These are phyloP conservation scores for Sphaerulina musiva DNA, from an alignment of 2,329 filamentous ascomycete species.

Conservation along the genomic window DNA sequence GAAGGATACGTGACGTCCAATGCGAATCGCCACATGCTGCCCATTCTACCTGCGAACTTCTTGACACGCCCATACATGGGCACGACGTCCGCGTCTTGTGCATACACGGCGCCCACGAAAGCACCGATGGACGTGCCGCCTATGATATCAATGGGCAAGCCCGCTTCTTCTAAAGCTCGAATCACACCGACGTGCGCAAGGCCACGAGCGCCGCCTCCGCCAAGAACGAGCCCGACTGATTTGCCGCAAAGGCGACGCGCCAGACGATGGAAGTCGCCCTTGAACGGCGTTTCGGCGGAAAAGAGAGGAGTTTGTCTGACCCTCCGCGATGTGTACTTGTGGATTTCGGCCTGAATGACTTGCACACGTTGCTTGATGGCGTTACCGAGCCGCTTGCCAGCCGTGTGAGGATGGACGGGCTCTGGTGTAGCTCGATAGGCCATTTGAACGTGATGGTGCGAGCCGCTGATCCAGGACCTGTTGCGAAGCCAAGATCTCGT, in stretches of 20 bases:
- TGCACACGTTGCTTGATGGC: constrained; percentile 89
- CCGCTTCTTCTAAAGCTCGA: constrained; percentile 87
- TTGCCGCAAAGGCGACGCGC: constrained; percentile 86
- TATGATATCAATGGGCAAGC: constrained; percentile 90
- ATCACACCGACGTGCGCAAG: constrained; percentile 93
- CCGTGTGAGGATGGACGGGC: constrained; percentile 67
- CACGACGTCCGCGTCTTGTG: constrained; percentile 90
- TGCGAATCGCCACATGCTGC: constrained; percentile 97
- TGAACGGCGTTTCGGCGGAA: constrained; percentile 84
- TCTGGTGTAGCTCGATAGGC: constrained; percentile 69
- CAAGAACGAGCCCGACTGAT: constrained; percentile 87
- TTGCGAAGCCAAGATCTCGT: constrained; percentile 83
- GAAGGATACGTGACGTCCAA: constrained; percentile 94
- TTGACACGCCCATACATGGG: constrained; percentile 95
- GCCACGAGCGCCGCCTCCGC: constrained; percentile 85
- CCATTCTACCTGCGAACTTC: constrained; percentile 98
- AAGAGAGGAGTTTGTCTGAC: constrained; percentile 86
- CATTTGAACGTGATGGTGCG: constrained; percentile 98
- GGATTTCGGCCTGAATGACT: constrained; percentile 90
- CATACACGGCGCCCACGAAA: constrained; percentile 92
- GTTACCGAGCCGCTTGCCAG: constrained; percentile 68
- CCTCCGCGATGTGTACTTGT: constrained; percentile 93
- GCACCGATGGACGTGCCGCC: constrained; percentile 94
- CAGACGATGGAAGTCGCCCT: constrained; percentile 91
- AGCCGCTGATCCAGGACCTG: constrained; percentile 94